Conservation (phyloP, 2,329 filamentous ascomycete genomes). For the Neonectria sp. region DNA sequence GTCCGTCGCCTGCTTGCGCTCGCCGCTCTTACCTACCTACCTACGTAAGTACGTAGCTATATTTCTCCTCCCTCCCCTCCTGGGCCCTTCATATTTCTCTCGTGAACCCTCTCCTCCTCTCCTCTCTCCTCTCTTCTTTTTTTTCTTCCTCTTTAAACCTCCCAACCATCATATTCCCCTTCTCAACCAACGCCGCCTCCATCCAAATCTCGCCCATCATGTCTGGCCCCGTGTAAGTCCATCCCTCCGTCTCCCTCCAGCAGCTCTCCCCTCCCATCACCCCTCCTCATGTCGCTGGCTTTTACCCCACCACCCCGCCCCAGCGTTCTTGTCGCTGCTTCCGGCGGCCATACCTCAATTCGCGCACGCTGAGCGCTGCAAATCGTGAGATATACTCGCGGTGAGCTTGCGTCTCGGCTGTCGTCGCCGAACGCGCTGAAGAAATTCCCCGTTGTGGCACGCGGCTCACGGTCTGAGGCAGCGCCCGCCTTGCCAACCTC, state of each 20-base stretch:
- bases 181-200: slow-evolving; percentile 30
- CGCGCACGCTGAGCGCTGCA: slow-evolving; percentile 48
- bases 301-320: slow-evolving; percentile 60
- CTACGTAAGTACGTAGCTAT: slow-evolving; percentile 1
- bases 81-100: slow-evolving; percentile 43
- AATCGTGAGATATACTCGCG: slow-evolving; percentile 41
- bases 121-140: slow-evolving; percentile 32
- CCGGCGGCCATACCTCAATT: slow-evolving; percentile 51
- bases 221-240: slow-evolving; percentile 79
- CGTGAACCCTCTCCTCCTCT: slow-evolving; percentile 39
- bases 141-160: slow-evolving; percentile 39
- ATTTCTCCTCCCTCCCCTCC: slow-evolving; percentile 19
- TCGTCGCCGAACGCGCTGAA: neutral
- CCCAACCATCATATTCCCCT: slow-evolving; percentile 32
- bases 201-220: slow-evolving; percentile 61
- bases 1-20: slow-evolving; percentile 16
- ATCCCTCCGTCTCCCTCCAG: slow-evolving; percentile 21
- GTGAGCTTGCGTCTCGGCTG: slow-evolving; percentile 31
- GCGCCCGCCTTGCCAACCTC: slow-evolving; percentile 82
- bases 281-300: slow-evolving; percentile 43
- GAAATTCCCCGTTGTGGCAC: slow-evolving; percentile 43
- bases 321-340: slow-evolving; percentile 39
- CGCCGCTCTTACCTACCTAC: slow-evolving; percentile 23
- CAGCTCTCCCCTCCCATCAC: slow-evolving; percentile 41
- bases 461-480: slow-evolving; percentile 62